Evolutionary conservation across 495 filamentous ascomycete species (phyloP), one percentile per base, ranked within the genome.

Genomic region (Tuber brumale): DNA sequence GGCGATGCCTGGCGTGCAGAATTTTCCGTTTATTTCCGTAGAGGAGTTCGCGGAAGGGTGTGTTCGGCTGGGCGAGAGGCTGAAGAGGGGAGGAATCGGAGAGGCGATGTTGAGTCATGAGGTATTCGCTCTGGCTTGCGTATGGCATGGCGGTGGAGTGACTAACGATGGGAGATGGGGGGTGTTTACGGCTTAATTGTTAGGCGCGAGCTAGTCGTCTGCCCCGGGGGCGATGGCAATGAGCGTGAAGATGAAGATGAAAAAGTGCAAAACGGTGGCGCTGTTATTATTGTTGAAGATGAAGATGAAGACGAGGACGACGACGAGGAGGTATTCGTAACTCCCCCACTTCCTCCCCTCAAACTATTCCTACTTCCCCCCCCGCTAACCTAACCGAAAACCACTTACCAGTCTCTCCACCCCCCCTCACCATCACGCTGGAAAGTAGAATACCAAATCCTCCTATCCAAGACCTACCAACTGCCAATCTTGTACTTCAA

Each of bases 401-500:
- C 27, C 27, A 66, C n/a, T 4, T 1, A 66, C 27, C n/a, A 66
- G 57, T 66, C 57, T 27, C 57, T 66, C 27, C 57, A 27, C 51
- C 19, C 46, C 23, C 9, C 23, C 23, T 57, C 48, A 57, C 48
- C 48, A 10, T 57, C 23, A 14, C 48, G 48, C 27, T 66, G 57
- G 57, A 66, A 66, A 43, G 72, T 72, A 51, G 77, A 79, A 48
- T 81, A 81, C 72, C 74, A 81, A 7, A 78, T 81, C n/a, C 27
- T 75, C 16, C 72, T 81, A 41, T 81, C 79, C 1, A 70, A 61
- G 41, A 37, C 69, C 45, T 81, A 81, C 37, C 48, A 73, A 37
- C 41, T 75, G n/a, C 79, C 79, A 8, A 69, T 77, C 1, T 72
- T 81, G 3, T 81, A 81, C 61, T 81, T 81, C 46, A 80, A 80